Conservation (phyloP, 768 basidiomycete genomes). For the Amanita polypyramis region DNA sequence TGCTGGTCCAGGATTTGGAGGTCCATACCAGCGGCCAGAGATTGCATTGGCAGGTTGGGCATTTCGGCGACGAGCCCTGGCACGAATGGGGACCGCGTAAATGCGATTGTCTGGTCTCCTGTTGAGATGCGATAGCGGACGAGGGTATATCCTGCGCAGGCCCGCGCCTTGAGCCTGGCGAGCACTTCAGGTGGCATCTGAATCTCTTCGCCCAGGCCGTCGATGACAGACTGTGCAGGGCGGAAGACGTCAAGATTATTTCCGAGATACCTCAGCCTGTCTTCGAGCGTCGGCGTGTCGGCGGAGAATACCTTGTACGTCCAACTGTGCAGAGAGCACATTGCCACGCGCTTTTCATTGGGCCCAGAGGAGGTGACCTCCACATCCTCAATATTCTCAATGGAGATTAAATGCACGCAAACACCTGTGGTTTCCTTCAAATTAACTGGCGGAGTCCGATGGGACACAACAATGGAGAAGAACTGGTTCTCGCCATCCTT, state of each 20-base stretch:
- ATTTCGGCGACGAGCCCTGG: neutral
- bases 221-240: too few species aligned
- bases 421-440: neutral
- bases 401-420: neutral
- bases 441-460: neutral
- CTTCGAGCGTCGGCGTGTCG: conserved; percentile 1
- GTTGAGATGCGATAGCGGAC: neutral
- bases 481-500: neutral
- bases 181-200: neutral
- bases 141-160: neutral
- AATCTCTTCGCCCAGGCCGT: too few species aligned
- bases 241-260: neutral
- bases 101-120: neutral
- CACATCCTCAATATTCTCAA: too few species aligned
- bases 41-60: neutral
- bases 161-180: neutral
- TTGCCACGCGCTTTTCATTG: conserved; percentile 1
- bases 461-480: neutral
- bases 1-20: conserved; percentile 3
- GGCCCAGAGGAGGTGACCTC: neutral
- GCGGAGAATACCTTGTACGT: conserved; percentile 1
- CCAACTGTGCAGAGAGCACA: conserved; percentile 5
- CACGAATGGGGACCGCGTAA: neutral
- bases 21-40: conserved; percentile 1
- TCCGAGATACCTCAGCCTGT: neutral